Percentiles rank a stretch among this genome's conserved stretches.
Evolutionary conservation across 805 yeast species (phyloP).

Genomic region (Metschnikowia bowlesiae): DNA sequence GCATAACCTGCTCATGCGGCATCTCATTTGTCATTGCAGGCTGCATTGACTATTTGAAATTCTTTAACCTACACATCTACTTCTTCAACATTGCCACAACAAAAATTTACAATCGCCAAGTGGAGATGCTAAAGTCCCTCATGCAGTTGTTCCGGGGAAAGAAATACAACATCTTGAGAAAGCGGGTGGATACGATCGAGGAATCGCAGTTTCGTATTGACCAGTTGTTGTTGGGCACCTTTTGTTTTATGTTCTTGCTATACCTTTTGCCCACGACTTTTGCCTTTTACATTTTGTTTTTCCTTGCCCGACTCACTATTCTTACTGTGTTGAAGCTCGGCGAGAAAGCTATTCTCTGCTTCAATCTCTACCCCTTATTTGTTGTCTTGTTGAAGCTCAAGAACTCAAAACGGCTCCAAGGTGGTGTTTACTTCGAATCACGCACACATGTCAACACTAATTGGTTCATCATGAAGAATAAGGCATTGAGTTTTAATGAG

Average conservation of each 20-base stretch:
- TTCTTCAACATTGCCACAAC: conserved; percentile 78
- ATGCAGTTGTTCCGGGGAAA: conserved; percentile 86
- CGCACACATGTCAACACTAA: conserved; percentile 14
- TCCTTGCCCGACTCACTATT: conserved; percentile 50
- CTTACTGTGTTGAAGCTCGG: conserved; percentile 46
- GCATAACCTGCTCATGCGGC: conserved; percentile 42
- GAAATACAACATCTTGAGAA: conserved; percentile 76
- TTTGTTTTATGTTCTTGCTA: conserved; percentile 72
- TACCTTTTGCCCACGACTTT: conserved; percentile 82
- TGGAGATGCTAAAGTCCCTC: conserved; percentile 62
- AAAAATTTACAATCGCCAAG: conserved; percentile 72
- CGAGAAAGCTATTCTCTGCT: conserved; percentile 56
- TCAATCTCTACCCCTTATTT: conserved; percentile 86
- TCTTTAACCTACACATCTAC: conserved; percentile 66
- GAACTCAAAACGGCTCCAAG: conserved; percentile 63
- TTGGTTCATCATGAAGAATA: conserved; percentile 31
- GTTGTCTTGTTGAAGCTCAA: conserved; percentile 74
- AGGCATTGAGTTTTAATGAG: conserved; percentile 34
- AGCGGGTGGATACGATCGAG: conserved; percentile 79
- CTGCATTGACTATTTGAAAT: conserved; percentile 56
- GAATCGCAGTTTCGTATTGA: conserved; percentile 62
- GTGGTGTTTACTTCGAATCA: conserved; percentile 41
- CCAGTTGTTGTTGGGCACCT: conserved; percentile 82
- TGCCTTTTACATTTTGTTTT: conserved; percentile 78
- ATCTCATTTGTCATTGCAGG: conserved; percentile 66